Evolutionary conservation across 441 rosid genomes (phyloP), one percentile per base, ranked within the genome.

Genomic region (Populus hybrid): DNA sequence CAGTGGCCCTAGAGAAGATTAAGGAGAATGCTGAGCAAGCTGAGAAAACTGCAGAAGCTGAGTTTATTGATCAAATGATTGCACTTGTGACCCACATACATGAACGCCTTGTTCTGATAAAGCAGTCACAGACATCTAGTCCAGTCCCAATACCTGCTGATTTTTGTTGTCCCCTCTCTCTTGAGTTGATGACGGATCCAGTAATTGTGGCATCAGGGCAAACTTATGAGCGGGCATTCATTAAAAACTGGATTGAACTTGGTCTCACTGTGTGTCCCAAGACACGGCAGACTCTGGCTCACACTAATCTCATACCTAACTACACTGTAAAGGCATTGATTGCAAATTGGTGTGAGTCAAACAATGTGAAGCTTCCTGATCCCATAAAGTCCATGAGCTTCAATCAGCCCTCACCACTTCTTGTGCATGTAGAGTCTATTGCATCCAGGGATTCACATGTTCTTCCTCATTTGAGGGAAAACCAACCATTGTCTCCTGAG

Each of bases 161-260:
- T 82, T 94, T 91, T 69, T 88, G 96, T 79, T 96, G 99, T 72
- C 97, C 98, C 68, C 90, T 96, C 4, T 94, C 99, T 9, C 97
- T 96, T 40, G 94, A 92, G 84, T 89, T 94, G 87, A 96, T 96
- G 99, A 92, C 90, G 38, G 97, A 96, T 88, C 99, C 98, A 40
- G 99, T 96, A 71, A 94, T 94, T 74, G 96, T 96, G 59, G 86
- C 92, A 63, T 92, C 98, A 21, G 99, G 99, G 76, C 97, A 96
- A 81, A 96, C 99, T 36, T 96, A 94, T 65, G 98, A 96, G 82
- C 88, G 94, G 56, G 92, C 87, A 67, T 94, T 88, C 82, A 96
- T 96, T 73, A 91, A 91, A 83, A 86, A 86, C 69, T 96, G 98
- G 99, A 86, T 94, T 72, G 97, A 87, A 67, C 91, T 93, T 81